Evolutionary conservation across 305 asterid species (phyloP).

Genomic region (Rubia peregrina): DNA sequence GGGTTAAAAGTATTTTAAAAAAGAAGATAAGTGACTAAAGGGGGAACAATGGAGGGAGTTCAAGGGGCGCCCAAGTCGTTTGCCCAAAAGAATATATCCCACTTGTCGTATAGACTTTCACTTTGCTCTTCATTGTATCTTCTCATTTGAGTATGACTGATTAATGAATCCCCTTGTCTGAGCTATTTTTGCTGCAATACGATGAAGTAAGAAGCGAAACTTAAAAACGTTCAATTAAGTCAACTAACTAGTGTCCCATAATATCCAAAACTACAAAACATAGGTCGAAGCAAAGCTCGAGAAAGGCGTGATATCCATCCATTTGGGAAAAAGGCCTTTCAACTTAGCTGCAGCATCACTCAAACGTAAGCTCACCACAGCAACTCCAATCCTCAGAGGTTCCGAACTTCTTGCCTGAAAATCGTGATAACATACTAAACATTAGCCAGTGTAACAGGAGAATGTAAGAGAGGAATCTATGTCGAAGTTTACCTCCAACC

Average conservation of each 20-base stretch:
- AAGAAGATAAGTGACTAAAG: no score
- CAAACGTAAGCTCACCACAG: constrained; percentile 61
- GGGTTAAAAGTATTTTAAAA: no score
- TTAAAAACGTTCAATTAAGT: neutral
- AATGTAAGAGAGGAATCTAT: neutral
- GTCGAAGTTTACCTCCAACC: constrained; percentile 74
- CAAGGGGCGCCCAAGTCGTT: no score
- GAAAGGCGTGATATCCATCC: constrained; percentile 78
- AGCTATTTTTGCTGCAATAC: neutral
- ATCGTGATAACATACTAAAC: constrained; percentile 1
- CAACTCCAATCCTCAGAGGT: constrained; percentile 59
- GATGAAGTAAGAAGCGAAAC: neutral
- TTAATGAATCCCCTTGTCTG: no score
- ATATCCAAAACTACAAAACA: constrained; percentile 28
- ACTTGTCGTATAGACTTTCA: no score
- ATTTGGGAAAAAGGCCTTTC: constrained; percentile 76
- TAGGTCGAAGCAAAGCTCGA: constrained; percentile 79
- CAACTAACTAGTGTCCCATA: neutral
- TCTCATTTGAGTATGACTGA: no score
- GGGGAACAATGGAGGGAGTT: no score
- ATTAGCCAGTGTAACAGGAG: neutral
- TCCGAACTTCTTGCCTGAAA: constrained; percentile 61
- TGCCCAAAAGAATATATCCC: no score
- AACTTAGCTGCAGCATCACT: constrained; percentile 48
- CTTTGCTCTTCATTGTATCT: no score